phyloP scores from a whole-genome alignment of 2,329 filamentous ascomycete species.

The Alternaria alternata region DNA sequence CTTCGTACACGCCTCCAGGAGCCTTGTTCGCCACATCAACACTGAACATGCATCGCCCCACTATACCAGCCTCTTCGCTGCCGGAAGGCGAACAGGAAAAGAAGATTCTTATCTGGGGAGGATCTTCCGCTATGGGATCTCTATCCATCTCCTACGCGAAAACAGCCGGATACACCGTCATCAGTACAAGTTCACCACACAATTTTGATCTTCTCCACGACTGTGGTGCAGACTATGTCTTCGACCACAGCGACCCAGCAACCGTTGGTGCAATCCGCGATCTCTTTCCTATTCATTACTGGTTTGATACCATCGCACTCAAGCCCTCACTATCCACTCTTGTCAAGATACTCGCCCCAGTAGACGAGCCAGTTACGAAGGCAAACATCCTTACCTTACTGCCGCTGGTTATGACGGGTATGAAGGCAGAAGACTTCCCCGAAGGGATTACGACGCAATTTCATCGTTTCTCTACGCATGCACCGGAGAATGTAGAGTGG shows the following conservation, averaged over 20 bases:
- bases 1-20: slow-evolving; percentile 36
- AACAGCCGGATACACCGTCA: slow-evolving; percentile 33
- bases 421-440: slow-evolving; percentile 22
- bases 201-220: slow-evolving; percentile 27
- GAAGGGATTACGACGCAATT: slow-evolving; percentile 27
- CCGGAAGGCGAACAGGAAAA: slow-evolving; percentile 28
- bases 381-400: slow-evolving; percentile 30
- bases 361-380: slow-evolving; percentile 30
- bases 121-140: slow-evolving; percentile 53
- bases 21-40: slow-evolving; percentile 24
- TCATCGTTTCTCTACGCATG: slow-evolving; percentile 30
- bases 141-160: slow-evolving; percentile 38
- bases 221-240: slow-evolving; percentile 28
- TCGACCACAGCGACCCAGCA: slow-evolving; percentile 52
- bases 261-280: slow-evolving; percentile 49
- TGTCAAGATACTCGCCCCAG: slow-evolving; percentile 30
- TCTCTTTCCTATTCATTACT: slow-evolving; percentile 46
- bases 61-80: slow-evolving; percentile 11
- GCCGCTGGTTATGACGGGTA: slow-evolving; percentile 22
- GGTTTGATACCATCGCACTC: slow-evolving; percentile 55
- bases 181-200: slow-evolving; percentile 31
- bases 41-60: slow-evolving; percentile 25
- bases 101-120: slow-evolving; percentile 56
- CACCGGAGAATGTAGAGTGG: slow-evolving; percentile 31
- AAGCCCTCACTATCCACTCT: slow-evolving; percentile 28